Evolutionary conservation across 345 rosid species (phyloP).

Genomic region (Sonneratia alba): DNA sequence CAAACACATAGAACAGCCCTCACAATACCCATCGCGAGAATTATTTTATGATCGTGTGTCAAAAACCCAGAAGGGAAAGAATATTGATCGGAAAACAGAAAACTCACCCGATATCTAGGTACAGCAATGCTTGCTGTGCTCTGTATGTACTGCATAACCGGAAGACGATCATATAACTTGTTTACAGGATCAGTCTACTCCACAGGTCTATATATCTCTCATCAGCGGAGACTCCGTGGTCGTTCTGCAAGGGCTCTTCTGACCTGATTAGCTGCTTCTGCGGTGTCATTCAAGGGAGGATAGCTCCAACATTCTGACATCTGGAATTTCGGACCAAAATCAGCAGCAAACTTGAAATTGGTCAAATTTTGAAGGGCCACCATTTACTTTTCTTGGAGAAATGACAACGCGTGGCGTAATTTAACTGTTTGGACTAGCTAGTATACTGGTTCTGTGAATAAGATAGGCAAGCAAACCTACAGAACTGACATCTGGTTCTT

Average conservation of each 20-base stretch:
- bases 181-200: constrained; percentile 16
- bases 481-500: neutral
- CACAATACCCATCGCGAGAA: neutral
- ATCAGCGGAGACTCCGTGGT: constrained; percentile 71
- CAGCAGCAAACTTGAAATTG: neutral
- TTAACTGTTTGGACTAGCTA: neutral
- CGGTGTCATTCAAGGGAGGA: constrained; percentile 83
- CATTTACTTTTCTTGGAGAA: neutral
- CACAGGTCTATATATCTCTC: constrained; percentile 6
- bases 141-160: neutral
- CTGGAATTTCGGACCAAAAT: constrained; percentile 24
- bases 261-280: constrained; percentile 75
- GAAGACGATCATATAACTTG: constrained; percentile 6
- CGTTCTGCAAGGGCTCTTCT: constrained; percentile 62
- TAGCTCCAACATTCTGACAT: constrained; percentile 91
- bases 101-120: neutral
- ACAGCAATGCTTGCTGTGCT: neutral
- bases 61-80: constrained; percentile 2
- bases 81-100: neutral
- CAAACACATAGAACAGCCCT: neutral
- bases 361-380: neutral
- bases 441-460: neutral
- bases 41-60: neutral
- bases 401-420: neutral
- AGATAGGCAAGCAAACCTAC: neutral